Percentiles rank a stretch among this genome's conserved stretches.
These are phyloP conservation scores for Amanita thiersii DNA, from an alignment of 768 basidiomycete genomes.

Conservation along the genomic window DNA sequence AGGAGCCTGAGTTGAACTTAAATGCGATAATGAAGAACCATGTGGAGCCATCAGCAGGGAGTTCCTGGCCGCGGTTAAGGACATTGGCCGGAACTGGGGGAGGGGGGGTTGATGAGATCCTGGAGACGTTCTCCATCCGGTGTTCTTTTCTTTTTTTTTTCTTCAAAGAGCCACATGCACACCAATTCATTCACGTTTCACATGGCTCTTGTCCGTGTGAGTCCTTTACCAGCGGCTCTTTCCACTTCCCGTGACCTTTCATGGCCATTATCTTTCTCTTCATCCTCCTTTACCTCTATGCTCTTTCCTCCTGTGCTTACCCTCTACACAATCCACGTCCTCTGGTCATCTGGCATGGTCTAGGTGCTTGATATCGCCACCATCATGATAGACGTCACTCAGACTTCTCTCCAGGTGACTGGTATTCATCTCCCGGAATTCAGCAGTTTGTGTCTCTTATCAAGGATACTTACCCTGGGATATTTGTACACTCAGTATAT, in stretches of 20 bases:
- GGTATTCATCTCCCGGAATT: slow-evolving; percentile 68
- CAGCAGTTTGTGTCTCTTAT: slow-evolving; percentile 52
- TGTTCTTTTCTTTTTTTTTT: too few species aligned
- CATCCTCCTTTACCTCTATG: background rate
- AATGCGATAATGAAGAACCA: background rate
- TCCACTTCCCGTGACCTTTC: too few species aligned
- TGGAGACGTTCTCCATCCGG: too few species aligned
- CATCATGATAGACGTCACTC: slow-evolving; percentile 16
- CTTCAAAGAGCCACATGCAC: too few species aligned
- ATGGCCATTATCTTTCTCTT: too few species aligned
- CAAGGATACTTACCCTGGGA: slow-evolving; percentile 58
- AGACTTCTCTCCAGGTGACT: slow-evolving; percentile 56
- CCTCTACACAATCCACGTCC: slow-evolving; percentile 29
- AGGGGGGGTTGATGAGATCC: too few species aligned
- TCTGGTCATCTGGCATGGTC: slow-evolving; percentile 71
- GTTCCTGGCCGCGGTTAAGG: too few species aligned
- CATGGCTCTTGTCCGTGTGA: too few species aligned
- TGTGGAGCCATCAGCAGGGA: background rate
- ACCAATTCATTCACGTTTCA: too few species aligned
- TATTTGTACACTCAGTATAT: slow-evolving; percentile 71
- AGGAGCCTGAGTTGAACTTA: background rate
- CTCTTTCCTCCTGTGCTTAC: background rate
- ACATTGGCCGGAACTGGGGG: too few species aligned
- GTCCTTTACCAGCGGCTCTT: too few species aligned
- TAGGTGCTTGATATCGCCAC: slow-evolving; percentile 28